phyloP scores from a whole-genome alignment of 495 filamentous ascomycete species.

The Mycothermus thermophilus region DNA sequence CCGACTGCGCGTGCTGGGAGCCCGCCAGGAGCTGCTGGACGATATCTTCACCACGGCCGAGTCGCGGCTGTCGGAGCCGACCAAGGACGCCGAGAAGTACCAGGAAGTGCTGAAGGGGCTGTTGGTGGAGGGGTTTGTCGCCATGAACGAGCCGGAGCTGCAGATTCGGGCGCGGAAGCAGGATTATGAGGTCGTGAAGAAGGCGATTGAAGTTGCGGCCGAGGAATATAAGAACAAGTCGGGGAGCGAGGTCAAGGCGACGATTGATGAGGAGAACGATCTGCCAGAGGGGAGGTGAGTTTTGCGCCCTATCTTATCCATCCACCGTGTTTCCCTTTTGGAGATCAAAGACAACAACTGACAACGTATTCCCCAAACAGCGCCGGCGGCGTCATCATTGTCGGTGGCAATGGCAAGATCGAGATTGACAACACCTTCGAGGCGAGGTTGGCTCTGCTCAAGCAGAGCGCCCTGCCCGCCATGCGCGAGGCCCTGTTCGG shows the following conservation, averaged over 20 bases:
- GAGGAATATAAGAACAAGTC: constrained; percentile 68
- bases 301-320: too few relatives aligned
- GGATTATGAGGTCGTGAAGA: constrained; percentile 58
- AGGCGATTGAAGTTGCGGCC: constrained; percentile 59
- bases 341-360: too few relatives aligned
- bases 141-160: constrained; percentile 65
- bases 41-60: constrained; percentile 73
- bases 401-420: constrained; percentile 82
- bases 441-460: constrained; percentile 70
- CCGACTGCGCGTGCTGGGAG: constrained; percentile 69
- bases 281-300: constrained; percentile 78
- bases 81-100: constrained; percentile 59
- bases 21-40: constrained; percentile 82
- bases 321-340: too few relatives aligned
- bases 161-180: constrained; percentile 60
- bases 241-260: constrained; percentile 45
- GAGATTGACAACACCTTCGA: constrained; percentile 98
- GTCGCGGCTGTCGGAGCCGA: constrained; percentile 48
- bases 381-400: constrained; percentile 66
- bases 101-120: constrained; percentile 59
- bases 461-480: constrained; percentile 69
- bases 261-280: constrained; percentile 64
- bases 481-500: constrained; percentile 81
- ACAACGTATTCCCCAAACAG: too few relatives aligned
- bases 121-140: constrained; percentile 82